These are phyloP conservation scores for Globisporangium megalacanthum DNA, from an alignment of 352 stramenopile species.

Conservation along the genomic window DNA sequence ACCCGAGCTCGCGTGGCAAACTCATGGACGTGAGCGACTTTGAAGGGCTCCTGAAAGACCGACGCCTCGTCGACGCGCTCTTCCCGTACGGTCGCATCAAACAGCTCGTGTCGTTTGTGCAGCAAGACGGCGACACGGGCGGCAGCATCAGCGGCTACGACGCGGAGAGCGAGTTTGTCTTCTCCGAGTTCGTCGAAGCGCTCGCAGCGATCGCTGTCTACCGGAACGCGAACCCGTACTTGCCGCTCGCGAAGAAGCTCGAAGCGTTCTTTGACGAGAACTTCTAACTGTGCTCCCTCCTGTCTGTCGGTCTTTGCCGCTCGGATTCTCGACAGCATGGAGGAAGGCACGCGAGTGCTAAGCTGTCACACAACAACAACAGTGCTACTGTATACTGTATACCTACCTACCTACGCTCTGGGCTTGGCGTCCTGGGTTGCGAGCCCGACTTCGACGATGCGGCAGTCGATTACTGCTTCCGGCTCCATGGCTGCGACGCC, in stretches of 20 bases:
- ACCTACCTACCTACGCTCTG: background rate
- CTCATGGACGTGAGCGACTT: slow-evolving; percentile 70
- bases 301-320: too few relatives aligned
- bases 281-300: slow-evolving; percentile 41
- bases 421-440: slow-evolving; percentile 30
- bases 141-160: slow-evolving; percentile 45
- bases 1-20: slow-evolving; percentile 60
- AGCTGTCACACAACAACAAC: background rate
- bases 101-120: slow-evolving; percentile 69
- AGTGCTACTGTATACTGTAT: background rate
- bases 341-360: too few relatives aligned
- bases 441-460: slow-evolving; percentile 74
- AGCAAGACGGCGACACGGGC: slow-evolving; percentile 63
- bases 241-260: slow-evolving; percentile 68
- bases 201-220: slow-evolving; percentile 66
- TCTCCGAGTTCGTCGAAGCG: slow-evolving; percentile 73
- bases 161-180: slow-evolving; percentile 70
- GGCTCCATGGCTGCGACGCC: slow-evolving; percentile 35
- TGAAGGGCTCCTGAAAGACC: slow-evolving; percentile 66
- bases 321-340: too few relatives aligned
- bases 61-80: slow-evolving; percentile 56
- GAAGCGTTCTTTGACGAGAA: slow-evolving; percentile 76
- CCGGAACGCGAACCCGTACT: slow-evolving; percentile 73
- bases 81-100: slow-evolving; percentile 74
- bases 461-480: slow-evolving; percentile 74